Conservation (phyloP, 331 rosid species). For the Stylosanthes scabra region DNA sequence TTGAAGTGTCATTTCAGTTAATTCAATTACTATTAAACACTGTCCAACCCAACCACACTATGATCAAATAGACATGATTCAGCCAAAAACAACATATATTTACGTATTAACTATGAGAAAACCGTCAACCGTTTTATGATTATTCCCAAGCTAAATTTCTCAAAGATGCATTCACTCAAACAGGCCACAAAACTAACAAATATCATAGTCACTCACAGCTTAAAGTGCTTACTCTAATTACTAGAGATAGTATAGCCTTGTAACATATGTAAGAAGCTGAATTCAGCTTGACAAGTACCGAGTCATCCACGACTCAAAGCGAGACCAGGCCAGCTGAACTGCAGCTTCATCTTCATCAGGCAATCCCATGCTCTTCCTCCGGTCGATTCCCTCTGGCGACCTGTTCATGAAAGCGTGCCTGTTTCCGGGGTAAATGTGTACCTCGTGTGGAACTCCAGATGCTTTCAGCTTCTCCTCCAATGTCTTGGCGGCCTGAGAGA, state of each 20-base stretch:
- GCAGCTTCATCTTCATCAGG: constrained; percentile 78
- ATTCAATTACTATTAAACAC: too few relatives aligned
- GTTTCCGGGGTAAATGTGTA: constrained; percentile 62
- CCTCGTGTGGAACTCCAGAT: constrained; percentile 74
- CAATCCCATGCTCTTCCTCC: constrained; percentile 93
- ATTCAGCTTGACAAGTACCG: constrained; percentile 53
- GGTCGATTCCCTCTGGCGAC: constrained; percentile 76
- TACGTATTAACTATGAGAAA: constrained; percentile 11
- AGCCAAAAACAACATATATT: constrained; percentile 17
- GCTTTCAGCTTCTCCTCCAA: constrained; percentile 90
- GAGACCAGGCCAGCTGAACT: constrained; percentile 91
- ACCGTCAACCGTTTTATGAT: constrained; percentile 18
- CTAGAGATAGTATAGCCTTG: constrained; percentile 8
- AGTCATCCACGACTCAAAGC: constrained; percentile 89
- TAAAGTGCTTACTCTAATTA: neutral
- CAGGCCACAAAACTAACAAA: constrained; percentile 6
- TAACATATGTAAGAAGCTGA: constrained; percentile 3
- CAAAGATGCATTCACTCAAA: constrained; percentile 31
- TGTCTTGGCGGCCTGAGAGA: constrained; percentile 65
- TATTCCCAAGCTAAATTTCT: constrained; percentile 11
- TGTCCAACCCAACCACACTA: too few relatives aligned
- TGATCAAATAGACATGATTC: too few relatives aligned
- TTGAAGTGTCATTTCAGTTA: too few relatives aligned
- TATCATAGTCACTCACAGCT: neutral
- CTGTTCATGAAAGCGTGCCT: constrained; percentile 96